Evolutionary conservation across 2,329 filamentous ascomycete genomes (phyloP).

Genomic region (Lachnellula arida): DNA sequence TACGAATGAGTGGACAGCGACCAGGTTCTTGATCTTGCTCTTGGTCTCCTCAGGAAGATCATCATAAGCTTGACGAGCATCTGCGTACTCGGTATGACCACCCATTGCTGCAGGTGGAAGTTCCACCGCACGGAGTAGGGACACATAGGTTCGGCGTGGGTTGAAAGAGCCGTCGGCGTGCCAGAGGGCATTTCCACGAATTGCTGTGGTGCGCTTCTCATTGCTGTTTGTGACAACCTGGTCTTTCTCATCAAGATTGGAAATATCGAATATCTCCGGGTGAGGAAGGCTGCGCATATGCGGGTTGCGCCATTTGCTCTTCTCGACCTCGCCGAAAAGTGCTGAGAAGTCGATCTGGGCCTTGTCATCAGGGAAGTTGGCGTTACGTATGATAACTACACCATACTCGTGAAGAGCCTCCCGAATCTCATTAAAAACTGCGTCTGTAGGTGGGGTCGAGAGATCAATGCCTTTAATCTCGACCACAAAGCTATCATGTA

Average conservation of each 20-base stretch:
- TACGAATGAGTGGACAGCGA: slow-evolving; percentile 46
- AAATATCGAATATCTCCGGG: slow-evolving; percentile 52
- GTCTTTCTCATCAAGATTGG: slow-evolving; percentile 48
- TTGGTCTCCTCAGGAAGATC: slow-evolving; percentile 36
- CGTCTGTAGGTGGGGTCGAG: slow-evolving; percentile 29
- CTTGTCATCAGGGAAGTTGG: slow-evolving; percentile 43
- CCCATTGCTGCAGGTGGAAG: slow-evolving; percentile 45
- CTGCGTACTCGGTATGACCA: slow-evolving; percentile 50
- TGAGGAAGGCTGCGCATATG: background rate
- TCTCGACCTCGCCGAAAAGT: slow-evolving; percentile 51
- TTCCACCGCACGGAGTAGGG: slow-evolving; percentile 44
- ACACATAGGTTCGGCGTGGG: slow-evolving; percentile 47
- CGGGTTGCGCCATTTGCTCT: slow-evolving; percentile 36
- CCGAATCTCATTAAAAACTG: slow-evolving; percentile 35
- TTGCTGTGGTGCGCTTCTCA: background rate
- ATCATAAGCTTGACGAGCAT: slow-evolving; percentile 47
- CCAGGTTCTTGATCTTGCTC: slow-evolving; percentile 36
- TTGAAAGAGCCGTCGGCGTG: slow-evolving; percentile 54
- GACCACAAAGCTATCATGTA: slow-evolving; percentile 36
- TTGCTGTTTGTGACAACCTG: slow-evolving; percentile 34
- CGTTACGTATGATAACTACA: slow-evolving; percentile 46
- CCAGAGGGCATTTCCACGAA: slow-evolving; percentile 42
- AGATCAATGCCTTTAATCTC: slow-evolving; percentile 37
- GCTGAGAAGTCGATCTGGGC: slow-evolving; percentile 46
- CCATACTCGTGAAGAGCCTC: slow-evolving; percentile 42